phyloP scores from a whole-genome alignment of 148 eudicot species.

The Fagopyrum esculentum region DNA sequence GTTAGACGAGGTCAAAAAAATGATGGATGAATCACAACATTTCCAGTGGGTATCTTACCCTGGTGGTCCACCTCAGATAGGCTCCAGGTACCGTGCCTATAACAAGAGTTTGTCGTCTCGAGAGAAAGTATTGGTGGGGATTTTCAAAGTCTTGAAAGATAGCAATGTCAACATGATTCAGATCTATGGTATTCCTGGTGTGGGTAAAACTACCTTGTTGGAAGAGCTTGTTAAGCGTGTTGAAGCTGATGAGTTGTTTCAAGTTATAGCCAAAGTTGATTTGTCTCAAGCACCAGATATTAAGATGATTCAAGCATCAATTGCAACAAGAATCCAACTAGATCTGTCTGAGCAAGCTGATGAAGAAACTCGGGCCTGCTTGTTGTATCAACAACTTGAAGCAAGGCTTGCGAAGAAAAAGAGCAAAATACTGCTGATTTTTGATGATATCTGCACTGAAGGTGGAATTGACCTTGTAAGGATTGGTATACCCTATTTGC shows the following conservation, averaged over 20 bases:
- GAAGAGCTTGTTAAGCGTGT: constrained; percentile 13
- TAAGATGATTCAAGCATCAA: background rate
- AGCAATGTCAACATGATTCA: constrained; percentile 4
- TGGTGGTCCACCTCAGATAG: constrained; percentile 1
- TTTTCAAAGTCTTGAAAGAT: background rate
- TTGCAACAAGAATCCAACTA: constrained; percentile 3
- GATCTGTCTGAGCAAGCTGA: background rate
- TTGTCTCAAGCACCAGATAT: background rate
- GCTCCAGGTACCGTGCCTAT: background rate
- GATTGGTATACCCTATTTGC: background rate
- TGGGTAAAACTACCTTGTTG: constrained; percentile 8
- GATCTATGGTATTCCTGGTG: constrained; percentile 1
- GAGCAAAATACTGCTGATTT: background rate
- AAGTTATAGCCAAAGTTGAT: background rate
- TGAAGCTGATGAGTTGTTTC: background rate
- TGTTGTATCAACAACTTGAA: constrained; percentile 3
- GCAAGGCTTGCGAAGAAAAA: background rate
- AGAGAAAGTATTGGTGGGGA: background rate
- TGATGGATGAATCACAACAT: background rate
- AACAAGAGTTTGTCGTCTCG: background rate
- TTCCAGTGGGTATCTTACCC: constrained; percentile 2
- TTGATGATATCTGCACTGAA: background rate
- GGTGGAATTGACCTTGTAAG: background rate
- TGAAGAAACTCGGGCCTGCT: background rate
- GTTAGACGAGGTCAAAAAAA: constrained; percentile 7